Percentiles rank a stretch among this genome's conserved stretches.
phyloP scores from a whole-genome alignment of 768 basidiomycete species.

The Paxillus rubicundulus region DNA sequence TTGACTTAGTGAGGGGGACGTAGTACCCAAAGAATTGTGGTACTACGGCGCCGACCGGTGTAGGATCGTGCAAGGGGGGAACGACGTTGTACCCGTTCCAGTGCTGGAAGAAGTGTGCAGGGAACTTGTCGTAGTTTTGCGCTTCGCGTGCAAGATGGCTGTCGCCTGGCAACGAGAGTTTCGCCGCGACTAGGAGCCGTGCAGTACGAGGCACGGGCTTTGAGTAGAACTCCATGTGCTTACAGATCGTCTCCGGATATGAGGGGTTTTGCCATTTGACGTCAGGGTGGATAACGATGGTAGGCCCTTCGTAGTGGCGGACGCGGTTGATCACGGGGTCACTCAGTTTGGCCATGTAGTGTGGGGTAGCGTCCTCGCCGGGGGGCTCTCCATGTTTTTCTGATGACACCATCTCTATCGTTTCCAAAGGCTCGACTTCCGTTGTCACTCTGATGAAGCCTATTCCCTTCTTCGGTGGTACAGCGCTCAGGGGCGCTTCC shows the following conservation, averaged over 20 bases:
- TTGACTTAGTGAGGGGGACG: constrained; percentile 14
- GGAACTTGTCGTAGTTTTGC: constrained; percentile 23
- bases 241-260: constrained; percentile 9
- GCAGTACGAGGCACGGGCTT: constrained; percentile 28
- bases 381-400: not conserved
- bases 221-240: constrained; percentile 1
- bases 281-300: constrained; percentile 4
- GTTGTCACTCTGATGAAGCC: constrained; percentile 4
- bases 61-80: constrained; percentile 39
- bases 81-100: constrained; percentile 25
- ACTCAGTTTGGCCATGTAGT: not conserved
- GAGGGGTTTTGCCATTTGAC: constrained; percentile 21
- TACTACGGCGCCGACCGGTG: constrained; percentile 48
- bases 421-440: not conserved
- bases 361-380: not conserved
- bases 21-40: constrained; percentile 69
- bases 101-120: constrained; percentile 28
- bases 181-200: constrained; percentile 40
- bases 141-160: constrained; percentile 33
- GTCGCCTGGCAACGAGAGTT: constrained; percentile 39
- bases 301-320: constrained; percentile 2
- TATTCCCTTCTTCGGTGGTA: not conserved
- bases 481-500: not conserved
- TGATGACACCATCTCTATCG: not conserved
- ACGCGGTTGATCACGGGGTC: not conserved